Base-by-base conservation (phyloP, 768 basidiomycete genomes). In the Hygrocybe punicea region DNA sequence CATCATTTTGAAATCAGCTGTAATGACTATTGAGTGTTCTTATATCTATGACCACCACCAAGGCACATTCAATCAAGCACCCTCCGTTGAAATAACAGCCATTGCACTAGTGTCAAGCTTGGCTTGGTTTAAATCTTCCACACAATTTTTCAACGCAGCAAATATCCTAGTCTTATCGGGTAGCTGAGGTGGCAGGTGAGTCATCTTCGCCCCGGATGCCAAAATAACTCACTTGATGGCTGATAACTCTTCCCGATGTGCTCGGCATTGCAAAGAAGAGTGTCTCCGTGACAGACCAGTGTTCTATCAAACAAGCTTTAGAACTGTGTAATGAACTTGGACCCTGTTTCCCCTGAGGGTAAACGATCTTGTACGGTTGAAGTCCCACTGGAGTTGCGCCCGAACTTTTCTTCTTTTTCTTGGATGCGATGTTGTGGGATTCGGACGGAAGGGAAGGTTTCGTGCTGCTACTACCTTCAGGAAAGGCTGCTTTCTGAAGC, bases 231-330 rank as follows among this genome's bases (percentile, higher is more conserved):
- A 87, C 90, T 73, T 89, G 87, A 62, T 87, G 85, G n/a, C 76
- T 71, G 11, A 84, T 82, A 0, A 92, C 88, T 7, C 83, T 76
- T 0, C 85, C 90, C 0, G 90, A 93, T 0, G 89, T 90, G 62
- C 84, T 87, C 0, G 89, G 87, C 33, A 87, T 78, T 2, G 86
- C 85, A 65, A 83, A 93, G 66, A 94, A 83, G 1, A 92, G 64
- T 0, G 89, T 91, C 64, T 88, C 87, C 3, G 13, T 21, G 35
- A 59, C 21, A 17, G 51, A 14, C 34, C 19, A 25, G 16, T 35
- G 8, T 13, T 13, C 14, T 33, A 50, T 42, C 5, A n/a, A 19
- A 11, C 5, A 29, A 35, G 29, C 11, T 3, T 50, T 50, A 16
- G 49, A 33, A 36, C 19, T n/a, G 16, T 24, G 29, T 19, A 37